phyloP scores from a whole-genome alignment of 2,329 filamentous ascomycete genomes.

The Microcera coccophila region DNA sequence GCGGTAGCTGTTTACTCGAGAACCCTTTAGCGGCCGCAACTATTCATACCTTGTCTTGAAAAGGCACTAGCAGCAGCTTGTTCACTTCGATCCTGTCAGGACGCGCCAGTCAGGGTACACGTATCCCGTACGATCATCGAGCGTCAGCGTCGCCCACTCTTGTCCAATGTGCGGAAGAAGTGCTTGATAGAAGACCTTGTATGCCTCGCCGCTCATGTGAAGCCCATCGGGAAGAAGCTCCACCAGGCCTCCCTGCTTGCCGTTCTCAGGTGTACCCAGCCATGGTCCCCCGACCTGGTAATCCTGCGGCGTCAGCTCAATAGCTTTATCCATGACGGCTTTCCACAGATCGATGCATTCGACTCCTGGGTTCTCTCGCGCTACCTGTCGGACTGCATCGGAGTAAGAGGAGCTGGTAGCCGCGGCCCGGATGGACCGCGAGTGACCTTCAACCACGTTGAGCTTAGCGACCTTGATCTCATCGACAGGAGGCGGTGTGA shows the following conservation, averaged over 20 bases:
- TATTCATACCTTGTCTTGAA: no score
- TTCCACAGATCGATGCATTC: slow-evolving; percentile 76
- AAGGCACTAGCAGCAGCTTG: background rate
- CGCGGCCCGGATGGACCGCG: slow-evolving; percentile 41
- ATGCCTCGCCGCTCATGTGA: slow-evolving; percentile 53
- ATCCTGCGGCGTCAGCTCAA: slow-evolving; percentile 53
- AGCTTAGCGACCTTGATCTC: slow-evolving; percentile 60
- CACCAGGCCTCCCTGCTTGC: slow-evolving; percentile 49
- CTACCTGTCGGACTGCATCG: slow-evolving; percentile 60
- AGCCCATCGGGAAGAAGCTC: slow-evolving; percentile 55
- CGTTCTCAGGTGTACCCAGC: slow-evolving; percentile 49
- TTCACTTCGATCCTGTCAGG: slow-evolving; percentile 9
- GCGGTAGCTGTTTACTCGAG: background rate
- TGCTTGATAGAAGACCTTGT: slow-evolving; percentile 49
- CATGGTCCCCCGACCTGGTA: slow-evolving; percentile 46
- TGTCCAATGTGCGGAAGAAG: slow-evolving; percentile 47
- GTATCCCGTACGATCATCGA: slow-evolving; percentile 38
- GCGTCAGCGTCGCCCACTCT: slow-evolving; percentile 37
- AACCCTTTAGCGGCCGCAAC: no score
- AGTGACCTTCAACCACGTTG: slow-evolving; percentile 46
- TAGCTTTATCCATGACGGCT: slow-evolving; percentile 69
- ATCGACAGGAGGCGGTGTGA: slow-evolving; percentile 80
- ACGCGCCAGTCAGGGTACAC: slow-evolving; percentile 49
- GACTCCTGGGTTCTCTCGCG: slow-evolving; percentile 62
- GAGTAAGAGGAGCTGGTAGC: slow-evolving; percentile 55